Base-by-base conservation (phyloP, 75 land plant species). In the Gnetum montanum region DNA sequence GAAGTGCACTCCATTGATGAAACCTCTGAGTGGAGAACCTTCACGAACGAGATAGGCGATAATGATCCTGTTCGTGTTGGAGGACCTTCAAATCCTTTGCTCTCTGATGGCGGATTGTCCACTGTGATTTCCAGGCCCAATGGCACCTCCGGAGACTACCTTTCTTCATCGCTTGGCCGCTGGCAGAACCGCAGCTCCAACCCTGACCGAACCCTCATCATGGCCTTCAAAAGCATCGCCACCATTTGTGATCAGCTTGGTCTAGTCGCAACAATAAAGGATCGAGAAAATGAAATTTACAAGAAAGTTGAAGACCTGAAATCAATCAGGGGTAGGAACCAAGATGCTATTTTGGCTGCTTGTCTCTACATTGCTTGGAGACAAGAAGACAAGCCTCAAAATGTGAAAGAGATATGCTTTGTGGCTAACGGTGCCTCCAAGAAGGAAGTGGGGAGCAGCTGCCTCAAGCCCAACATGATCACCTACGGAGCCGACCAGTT, bases 401-500 rank as follows among this genome's bases (percentile, higher is more conserved):
- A 93, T 13, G 81, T 87, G 7, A 84, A 83, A 77, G 98, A 93
- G 63, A 93, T 93, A 29, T 81, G 81, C 68, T 85, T 87, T 40
- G 87, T 89, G 59, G 96, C 96, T 31, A 93, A 88, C 75, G 98
- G 98, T 31, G 94, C 95, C 8, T 76, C 98, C 38, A 93, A 88
- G 67, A 93, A 93, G 62, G 96, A 93, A 79, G 84, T 93, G 70
- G 98, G 96, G n/a, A n/a, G n/a, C n/a, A n/a, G n/a, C n/a, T n/a
- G n/a, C n/a, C n/a, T n/a, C n/a, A n/a, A n/a, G n/a, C n/a, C n/a
- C n/a, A n/a, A n/a, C n/a, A n/a, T n/a, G n/a, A n/a, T n/a, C n/a
- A n/a, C n/a, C n/a, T n/a, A n/a, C n/a, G n/a, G n/a, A n/a, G n/a
- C n/a, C n/a, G n/a, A n/a, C n/a, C n/a, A n/a, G n/a, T n/a, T n/a